Percentiles rank a stretch among this genome's conserved stretches.
These are phyloP conservation scores for Penicillium ochrochloron DNA, from an alignment of 495 filamentous ascomycete species.

Conservation along the genomic window DNA sequence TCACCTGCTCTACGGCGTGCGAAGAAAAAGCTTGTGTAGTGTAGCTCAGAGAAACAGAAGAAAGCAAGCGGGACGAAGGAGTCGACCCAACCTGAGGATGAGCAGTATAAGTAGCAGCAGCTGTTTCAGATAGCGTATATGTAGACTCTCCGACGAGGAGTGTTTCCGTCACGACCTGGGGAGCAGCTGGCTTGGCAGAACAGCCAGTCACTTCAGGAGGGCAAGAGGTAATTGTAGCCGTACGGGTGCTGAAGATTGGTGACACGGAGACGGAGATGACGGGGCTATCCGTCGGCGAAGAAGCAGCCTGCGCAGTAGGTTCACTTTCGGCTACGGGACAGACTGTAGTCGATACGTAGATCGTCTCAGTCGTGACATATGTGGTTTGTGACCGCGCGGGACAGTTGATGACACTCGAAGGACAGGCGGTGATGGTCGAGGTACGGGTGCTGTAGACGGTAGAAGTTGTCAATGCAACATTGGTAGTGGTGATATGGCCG, in stretches of 20 bases:
- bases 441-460: conserved; percentile 24
- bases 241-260: conserved; percentile 10
- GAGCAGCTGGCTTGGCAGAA: conserved; percentile 1
- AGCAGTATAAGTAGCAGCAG: too few species aligned
- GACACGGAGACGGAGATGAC: conserved; percentile 1
- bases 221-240: conserved; percentile 9
- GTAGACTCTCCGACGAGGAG: conserved; percentile 5
- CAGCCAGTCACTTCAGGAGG: conserved; percentile 7
- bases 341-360: conserved; percentile 24
- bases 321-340: conserved; percentile 20
- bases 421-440: conserved; percentile 27
- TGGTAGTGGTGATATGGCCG: neutral
- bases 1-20: too few species aligned
- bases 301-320: too few species aligned
- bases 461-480: conserved; percentile 18
- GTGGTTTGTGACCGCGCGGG: conserved; percentile 17
- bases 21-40: too few species aligned
- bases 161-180: conserved; percentile 1
- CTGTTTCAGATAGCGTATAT: neutral
- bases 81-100: too few species aligned
- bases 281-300: neutral
- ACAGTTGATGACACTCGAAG: conserved; percentile 22
- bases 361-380: conserved; percentile 22
- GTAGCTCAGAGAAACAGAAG: too few species aligned
- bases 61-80: too few species aligned